phyloP scores from a whole-genome alignment of 306 rosid species.

The Gastrolobium bilobum region DNA sequence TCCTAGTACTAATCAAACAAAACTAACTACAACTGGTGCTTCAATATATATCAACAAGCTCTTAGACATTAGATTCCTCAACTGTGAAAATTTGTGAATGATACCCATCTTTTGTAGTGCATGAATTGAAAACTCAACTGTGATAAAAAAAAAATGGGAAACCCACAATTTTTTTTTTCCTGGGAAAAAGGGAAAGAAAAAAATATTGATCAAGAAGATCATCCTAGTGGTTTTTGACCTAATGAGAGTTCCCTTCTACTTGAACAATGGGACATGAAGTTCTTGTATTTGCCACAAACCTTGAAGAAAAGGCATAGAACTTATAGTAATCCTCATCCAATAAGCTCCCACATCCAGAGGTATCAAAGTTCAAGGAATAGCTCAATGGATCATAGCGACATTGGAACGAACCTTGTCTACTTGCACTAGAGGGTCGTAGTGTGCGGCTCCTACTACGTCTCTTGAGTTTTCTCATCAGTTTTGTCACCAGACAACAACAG shows the following conservation, averaged over 20 bases:
- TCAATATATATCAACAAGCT: neutral
- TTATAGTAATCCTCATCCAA: constrained; percentile 76
- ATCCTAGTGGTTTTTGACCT: constrained; percentile 10
- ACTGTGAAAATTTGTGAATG: constrained; percentile 17
- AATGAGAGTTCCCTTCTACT: constrained; percentile 45
- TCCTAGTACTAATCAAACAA: neutral
- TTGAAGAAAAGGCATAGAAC: constrained; percentile 82
- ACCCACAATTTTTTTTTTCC: neutral
- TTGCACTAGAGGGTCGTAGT: constrained; percentile 24
- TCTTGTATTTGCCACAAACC: constrained; percentile 73
- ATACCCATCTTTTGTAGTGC: constrained; percentile 12
- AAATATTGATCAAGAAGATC: neutral
- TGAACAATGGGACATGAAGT: constrained; percentile 50
- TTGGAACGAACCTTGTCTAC: constrained; percentile 59
- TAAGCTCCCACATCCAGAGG: constrained; percentile 66
- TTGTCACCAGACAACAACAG: constrained; percentile 59
- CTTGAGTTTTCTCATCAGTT: constrained; percentile 71
- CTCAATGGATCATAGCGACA: constrained; percentile 86
- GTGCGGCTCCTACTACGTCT: constrained; percentile 41
- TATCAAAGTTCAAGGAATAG: constrained; percentile 85
- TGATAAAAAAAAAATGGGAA: neutral
- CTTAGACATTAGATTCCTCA: constrained; percentile 2
- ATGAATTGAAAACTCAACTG: no score
- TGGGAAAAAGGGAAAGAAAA: neutral
- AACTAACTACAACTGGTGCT: neutral